Evolutionary conservation across 345 rosid species (phyloP), one percentile per base, ranked within the genome.

Genomic region (Hypericum androsaemum): DNA sequence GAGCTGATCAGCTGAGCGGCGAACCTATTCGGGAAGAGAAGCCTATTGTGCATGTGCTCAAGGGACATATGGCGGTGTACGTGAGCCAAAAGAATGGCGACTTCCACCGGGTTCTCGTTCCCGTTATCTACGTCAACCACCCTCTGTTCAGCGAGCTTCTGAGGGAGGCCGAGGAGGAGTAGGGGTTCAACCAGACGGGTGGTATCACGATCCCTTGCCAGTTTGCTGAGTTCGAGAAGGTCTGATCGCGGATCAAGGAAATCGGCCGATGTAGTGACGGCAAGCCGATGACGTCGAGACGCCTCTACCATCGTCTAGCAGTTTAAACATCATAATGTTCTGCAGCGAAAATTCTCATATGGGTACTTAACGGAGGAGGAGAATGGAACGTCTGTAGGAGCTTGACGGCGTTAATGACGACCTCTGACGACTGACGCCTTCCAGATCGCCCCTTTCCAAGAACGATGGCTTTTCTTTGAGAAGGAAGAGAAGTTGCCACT

Each of bases 191-290:
- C 36, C 98, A 85, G 44, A 67, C 74, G 58, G 98, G 98, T 5
- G 94, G 95, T 22, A 81, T 92, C 54, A 88, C 89, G 35, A 87
- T 92, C 14, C 96, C 96, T 53, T 88, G 98, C 71, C 62, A 66
- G n/a, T 78, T 67, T 59, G 77, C 94, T 22, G 96, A 92, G 62
- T 92, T 92, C 49, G 85, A 88, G 76, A 71, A 69, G 50, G 88
- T 92, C 60, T 69, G 80, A 48, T 80, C 83, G 71, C 82, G 80
- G 39, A 88, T 92, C 12, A 78, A 75, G 0, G 66, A 22, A 4
- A 22, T 81, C 48, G 83, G 72, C 32, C 64, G 79, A 47, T 57
- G 73, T 46, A 63, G 28, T 7, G 7, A 2, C 50, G 28, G 72
- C 39, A 68, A 80, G 54, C 65, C 58, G 51, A 57, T 69, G 64